These are phyloP conservation scores for Selaginella tamariscina DNA, from an alignment of 75 land plant genomes.

Conservation along the genomic window DNA sequence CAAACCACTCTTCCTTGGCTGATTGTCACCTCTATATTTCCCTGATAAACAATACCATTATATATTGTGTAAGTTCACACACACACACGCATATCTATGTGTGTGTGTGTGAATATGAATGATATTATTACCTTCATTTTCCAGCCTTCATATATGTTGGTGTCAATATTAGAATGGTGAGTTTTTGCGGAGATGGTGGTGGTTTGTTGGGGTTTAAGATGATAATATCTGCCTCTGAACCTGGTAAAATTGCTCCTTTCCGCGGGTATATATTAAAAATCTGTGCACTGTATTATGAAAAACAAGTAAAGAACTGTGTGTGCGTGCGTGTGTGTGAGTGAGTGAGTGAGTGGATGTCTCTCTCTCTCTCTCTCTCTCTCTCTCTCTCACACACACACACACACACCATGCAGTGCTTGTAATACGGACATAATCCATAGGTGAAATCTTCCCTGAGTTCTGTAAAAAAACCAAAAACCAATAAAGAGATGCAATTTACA, in stretches of 20 bases:
- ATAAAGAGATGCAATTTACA: background rate
- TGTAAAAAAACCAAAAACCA: slow-evolving; percentile 19
- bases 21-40: slow-evolving; percentile 82
- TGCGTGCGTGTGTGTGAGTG: too few species aligned
- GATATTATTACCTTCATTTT: slow-evolving; percentile 49
- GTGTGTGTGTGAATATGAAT: background rate
- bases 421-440: slow-evolving; percentile 70
- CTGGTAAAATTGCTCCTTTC: slow-evolving; percentile 83
- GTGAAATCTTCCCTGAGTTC: slow-evolving; percentile 77
- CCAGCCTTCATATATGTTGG: slow-evolving; percentile 85
- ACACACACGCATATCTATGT: background rate
- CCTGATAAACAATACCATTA: slow-evolving; percentile 27
- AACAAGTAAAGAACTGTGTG: background rate
- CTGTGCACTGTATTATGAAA: slow-evolving; percentile 47
- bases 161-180: slow-evolving; percentile 84
- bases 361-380: too few species aligned
- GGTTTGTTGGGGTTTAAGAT: slow-evolving; percentile 72
- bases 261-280: slow-evolving; percentile 93
- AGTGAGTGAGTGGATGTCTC: too few species aligned
- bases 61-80: background rate
- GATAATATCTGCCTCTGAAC: slow-evolving; percentile 93
- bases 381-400: background rate
- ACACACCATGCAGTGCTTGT: slow-evolving; percentile 92
- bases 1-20: slow-evolving; percentile 82
- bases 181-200: slow-evolving; percentile 44